These are phyloP conservation scores for Penicillium frequentans DNA, from an alignment of 2,329 filamentous ascomycete species.

Conservation along the genomic window DNA sequence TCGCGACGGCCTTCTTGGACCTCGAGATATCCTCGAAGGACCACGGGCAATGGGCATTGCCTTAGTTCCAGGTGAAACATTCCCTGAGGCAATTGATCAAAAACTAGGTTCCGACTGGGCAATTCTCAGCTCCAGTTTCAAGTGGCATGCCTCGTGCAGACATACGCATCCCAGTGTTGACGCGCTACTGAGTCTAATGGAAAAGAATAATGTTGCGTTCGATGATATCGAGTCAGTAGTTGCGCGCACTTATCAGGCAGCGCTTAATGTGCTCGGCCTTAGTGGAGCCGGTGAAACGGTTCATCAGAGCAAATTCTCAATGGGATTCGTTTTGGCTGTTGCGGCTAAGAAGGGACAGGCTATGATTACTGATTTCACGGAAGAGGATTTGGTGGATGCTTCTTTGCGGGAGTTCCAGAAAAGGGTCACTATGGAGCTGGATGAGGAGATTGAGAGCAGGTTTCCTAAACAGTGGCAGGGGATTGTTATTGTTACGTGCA, in stretches of 20 bases:
- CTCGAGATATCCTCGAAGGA: constrained; percentile 31
- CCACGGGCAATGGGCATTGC: constrained; percentile 27
- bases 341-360: constrained; percentile 33
- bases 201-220: constrained; percentile 23
- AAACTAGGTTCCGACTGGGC: constrained; percentile 27
- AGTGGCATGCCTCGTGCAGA: constrained; percentile 35
- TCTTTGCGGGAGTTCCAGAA: constrained; percentile 26
- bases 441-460: constrained; percentile 26
- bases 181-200: constrained; percentile 29
- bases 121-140: constrained; percentile 32
- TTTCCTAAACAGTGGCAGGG: constrained; percentile 32
- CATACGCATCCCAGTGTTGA: constrained; percentile 35
- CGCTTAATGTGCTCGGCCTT: constrained; percentile 30
- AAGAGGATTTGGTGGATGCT: constrained; percentile 24
- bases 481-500: constrained; percentile 26
- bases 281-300: constrained; percentile 31
- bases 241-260: constrained; percentile 30
- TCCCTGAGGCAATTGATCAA: constrained; percentile 24
- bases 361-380: constrained; percentile 33
- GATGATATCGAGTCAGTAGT: constrained; percentile 31
- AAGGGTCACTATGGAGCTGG: constrained; percentile 28
- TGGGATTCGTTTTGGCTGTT: constrained; percentile 35
- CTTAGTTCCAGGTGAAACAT: constrained; percentile 22
- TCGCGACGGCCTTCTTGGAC: constrained; percentile 27
- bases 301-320: constrained; percentile 37